Evolutionary conservation across 164 flowering plant species (phyloP), one percentile per base, ranked within the genome.

Genomic region (Liquidambar formosana): DNA sequence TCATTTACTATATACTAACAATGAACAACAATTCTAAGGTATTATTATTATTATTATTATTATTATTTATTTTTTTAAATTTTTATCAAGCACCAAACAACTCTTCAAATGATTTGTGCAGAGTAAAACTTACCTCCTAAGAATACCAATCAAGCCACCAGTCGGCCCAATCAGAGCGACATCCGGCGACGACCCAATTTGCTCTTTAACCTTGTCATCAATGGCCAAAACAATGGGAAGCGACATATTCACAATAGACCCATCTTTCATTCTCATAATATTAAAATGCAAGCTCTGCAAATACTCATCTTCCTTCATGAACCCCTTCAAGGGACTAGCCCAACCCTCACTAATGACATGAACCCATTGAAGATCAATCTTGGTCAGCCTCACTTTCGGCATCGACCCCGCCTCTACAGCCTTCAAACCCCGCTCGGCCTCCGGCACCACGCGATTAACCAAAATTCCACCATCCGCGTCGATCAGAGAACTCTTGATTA

Each of bases 301-400:
- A 69, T 92, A 94, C 86, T 94, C 91, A 63, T 79, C 70, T 71
- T 94, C 99, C 75, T 97, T 86, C 99, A 94, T 94, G 68, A 94
- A 94, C 70, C 99, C 97, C 65, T 67, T 83, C 77, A 94, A 75
- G 1, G 99, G 99, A 75, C 88, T 94, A 9, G 99, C 97, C 99
- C 99, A 94, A 2, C 99, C 99, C 68, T 94, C 95, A 66, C 97
- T 85, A 14, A 94, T 70, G 45, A 92, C 94, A 62, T 94, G 99
- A 3, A 89, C 91, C 99, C 99, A 94, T 59, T 92, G 93, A 23
- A 94, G 27, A 79, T 94, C 99, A 46, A 92, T 80, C 78, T 73
- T 73, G 1, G 88, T 79, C 21, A 94, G 73, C 77, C 52, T 62
- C 64, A 87, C 89, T 62, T 81, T 83, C 0, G 96, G 91, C 84